Conservation (phyloP, 768 basidiomycete species). For the Suillus americanus region DNA sequence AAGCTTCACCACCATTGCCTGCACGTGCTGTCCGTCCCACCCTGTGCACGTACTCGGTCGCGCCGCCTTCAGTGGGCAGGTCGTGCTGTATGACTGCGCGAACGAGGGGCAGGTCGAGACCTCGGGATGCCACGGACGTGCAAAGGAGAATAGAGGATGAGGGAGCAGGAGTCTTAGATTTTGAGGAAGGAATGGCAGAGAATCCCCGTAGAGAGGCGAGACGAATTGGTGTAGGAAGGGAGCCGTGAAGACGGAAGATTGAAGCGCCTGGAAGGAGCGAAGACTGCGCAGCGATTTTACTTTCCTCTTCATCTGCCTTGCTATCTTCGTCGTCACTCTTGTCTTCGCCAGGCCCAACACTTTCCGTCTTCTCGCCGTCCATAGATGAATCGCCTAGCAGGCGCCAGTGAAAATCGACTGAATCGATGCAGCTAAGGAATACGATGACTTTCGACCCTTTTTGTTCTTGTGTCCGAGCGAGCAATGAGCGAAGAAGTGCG, state of each 20-base stretch:
- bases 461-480: constrained; percentile 55
- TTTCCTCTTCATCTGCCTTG: constrained; percentile 22
- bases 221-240: constrained; percentile 78
- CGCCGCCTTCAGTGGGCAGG: constrained; percentile 94
- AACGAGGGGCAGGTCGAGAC: constrained; percentile 93
- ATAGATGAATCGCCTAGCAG: constrained; percentile 74
- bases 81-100: constrained; percentile 95
- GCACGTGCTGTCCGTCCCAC: constrained; percentile 97
- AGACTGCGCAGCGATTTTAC: constrained; percentile 58
- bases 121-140: constrained; percentile 98
- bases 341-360: constrained; percentile 21
- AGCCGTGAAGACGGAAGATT: constrained; percentile 91
- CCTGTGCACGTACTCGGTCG: constrained; percentile 94
- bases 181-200: constrained; percentile 43
- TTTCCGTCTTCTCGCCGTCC: constrained; percentile 38
- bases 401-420: constrained; percentile 96
- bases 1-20: constrained; percentile 93
- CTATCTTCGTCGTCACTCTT: constrained; percentile 23
- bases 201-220: constrained; percentile 83
- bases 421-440: constrained; percentile 95
- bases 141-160: constrained; percentile 80
- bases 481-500: constrained; percentile 79
- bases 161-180: constrained; percentile 28
- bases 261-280: constrained; percentile 78
- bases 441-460: constrained; percentile 81